Base-by-base conservation (phyloP, 768 basidiomycete genomes). In the Leccinum variicolor region DNA sequence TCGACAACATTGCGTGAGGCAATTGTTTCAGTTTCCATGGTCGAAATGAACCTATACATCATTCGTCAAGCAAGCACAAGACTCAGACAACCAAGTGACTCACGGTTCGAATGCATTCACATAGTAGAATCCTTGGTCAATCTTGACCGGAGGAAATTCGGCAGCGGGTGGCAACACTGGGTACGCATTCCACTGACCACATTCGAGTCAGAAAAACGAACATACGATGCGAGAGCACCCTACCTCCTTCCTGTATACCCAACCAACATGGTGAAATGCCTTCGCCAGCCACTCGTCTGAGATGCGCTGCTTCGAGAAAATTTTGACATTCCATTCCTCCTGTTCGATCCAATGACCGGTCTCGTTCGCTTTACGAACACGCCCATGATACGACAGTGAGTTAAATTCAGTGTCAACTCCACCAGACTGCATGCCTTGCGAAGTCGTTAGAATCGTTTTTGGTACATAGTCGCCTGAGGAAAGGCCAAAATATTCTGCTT, bases 21-120 rank as follows among this genome's bases (percentile, higher is more conserved):
- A 31, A 96, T 71, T 0, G 91, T 93, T 73, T 94, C 87, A 0
- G 94, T 95, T 72, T 98, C 95, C 95, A 98, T 97, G 6, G 92
- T 93, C 14, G 87, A 90, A 48, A 94, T 89, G 64, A 92, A 83
- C 31, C 90, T 90, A 58, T 10, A 17, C 17, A 25, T 5, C 11
- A 50, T 26, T 39, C 51, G 50, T 55, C 47, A 58, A 39, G 47
- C 21, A 43, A 17, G n/a, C 19, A 26, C 58, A 56, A 28, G 33
- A 17, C 48, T 41, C 26, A 43, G 48, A 52, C 17, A n/a, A 11
- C 2, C 54, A 50, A 53, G 14, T 48, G 13, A 82, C 87, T 66
- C 74, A 90, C 84, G 92, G 87, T 75, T 98, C 96, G 61, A 97
- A 90, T 1, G 90, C 84, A 62, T 94, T 96, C 48, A 94, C 87